Evolutionary conservation across 371 early-diverging fungal genomes (phyloP).

Genomic region (Entomophthora muscae): DNA sequence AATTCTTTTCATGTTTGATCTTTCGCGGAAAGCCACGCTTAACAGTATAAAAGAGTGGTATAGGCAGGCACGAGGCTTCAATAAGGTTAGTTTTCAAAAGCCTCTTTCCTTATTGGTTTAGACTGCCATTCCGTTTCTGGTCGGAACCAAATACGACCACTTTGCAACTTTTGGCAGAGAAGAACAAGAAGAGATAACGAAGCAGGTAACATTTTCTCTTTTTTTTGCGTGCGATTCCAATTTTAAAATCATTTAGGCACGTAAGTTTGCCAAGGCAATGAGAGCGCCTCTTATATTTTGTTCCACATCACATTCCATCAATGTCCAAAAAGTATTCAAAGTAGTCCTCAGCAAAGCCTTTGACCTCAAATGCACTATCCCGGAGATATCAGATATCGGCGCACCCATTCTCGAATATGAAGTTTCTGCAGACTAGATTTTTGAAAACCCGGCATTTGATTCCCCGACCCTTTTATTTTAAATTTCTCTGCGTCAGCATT

Average conservation of each 20-base stretch:
- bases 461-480: not conserved
- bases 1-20: conserved; percentile 89
- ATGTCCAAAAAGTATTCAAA: conserved; percentile 93
- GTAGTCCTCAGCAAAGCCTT: conserved; percentile 86
- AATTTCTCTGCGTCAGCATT: not conserved
- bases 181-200: conserved; percentile 84
- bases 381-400: conserved; percentile 76
- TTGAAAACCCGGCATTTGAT: not conserved
- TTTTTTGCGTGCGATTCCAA: not conserved
- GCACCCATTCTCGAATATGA: conserved; percentile 76
- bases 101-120: conserved; percentile 13
- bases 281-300: conserved; percentile 86
- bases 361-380: conserved; percentile 81
- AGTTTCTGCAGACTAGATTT: not conserved
- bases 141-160: conserved; percentile 95
- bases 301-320: conserved; percentile 81
- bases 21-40: conserved; percentile 77
- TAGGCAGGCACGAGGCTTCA: conserved; percentile 88
- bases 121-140: conserved; percentile 82
- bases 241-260: conserved; percentile 28
- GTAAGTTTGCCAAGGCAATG: conserved; percentile 84
- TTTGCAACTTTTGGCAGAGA: conserved; percentile 62
- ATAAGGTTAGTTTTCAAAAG: conserved; percentile 33
- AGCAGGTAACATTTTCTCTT: too few relatives aligned
- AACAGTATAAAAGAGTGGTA: conserved; percentile 94